Conservation (phyloP, 129 eudicot species). For the Flaveria trinervia region DNA sequence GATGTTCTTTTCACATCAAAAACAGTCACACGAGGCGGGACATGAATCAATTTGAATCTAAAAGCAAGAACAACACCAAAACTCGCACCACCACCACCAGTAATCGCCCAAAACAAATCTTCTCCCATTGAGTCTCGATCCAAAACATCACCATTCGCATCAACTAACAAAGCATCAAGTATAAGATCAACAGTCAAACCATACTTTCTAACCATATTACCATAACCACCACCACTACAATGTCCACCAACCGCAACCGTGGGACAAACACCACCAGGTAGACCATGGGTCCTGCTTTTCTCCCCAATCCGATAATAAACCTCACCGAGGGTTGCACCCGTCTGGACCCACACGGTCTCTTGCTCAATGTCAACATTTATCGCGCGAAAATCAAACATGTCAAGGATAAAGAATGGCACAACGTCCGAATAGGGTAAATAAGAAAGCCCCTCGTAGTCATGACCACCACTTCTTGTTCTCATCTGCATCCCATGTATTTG, state of each 20-base stretch:
- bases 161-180: background rate
- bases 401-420: background rate
- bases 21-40: background rate
- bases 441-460: slow-evolving; percentile 7
- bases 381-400: background rate
- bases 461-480: slow-evolving; percentile 8
- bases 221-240: slow-evolving; percentile 5
- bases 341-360: background rate
- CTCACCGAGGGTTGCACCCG: slow-evolving; percentile 1
- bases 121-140: background rate
- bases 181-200: background rate
- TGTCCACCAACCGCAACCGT: slow-evolving; percentile 2
- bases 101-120: slow-evolving; percentile 2
- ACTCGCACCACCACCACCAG: slow-evolving; percentile 4
- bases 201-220: background rate
- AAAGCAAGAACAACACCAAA: slow-evolving; percentile 1
- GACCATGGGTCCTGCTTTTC: background rate
- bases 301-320: background rate
- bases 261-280: background rate
- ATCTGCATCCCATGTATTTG: background rate
- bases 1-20: background rate
- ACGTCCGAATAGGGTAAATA: background rate
- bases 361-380: background rate
- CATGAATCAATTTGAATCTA: background rate
- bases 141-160: slow-evolving; percentile 1